Percentiles rank a stretch among this genome's conserved stretches.
Evolutionary conservation across 371 early-diverging fungal genomes (phyloP).

Genomic region (Apophysomyces trapeziformis): DNA sequence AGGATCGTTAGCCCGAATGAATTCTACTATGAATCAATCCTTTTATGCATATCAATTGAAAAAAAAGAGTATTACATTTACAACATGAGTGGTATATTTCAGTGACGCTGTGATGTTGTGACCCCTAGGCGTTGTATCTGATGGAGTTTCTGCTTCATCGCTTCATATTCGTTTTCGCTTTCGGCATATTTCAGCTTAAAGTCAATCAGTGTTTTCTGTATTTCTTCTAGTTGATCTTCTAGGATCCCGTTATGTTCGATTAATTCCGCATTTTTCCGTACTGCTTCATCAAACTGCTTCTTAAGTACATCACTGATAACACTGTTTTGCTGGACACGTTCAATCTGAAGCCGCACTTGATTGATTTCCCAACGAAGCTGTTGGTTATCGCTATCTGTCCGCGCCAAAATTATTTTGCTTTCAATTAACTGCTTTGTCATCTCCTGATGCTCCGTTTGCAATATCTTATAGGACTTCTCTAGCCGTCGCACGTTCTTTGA

Average conservation of each 20-base stretch:
- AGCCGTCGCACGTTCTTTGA: slow-evolving; percentile 51
- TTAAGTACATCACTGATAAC: neutral
- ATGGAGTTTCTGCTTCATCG: slow-evolving; percentile 50
- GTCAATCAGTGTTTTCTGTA: slow-evolving; percentile 67
- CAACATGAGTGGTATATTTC: too few species aligned
- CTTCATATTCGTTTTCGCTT: slow-evolving; percentile 67
- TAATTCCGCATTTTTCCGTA: slow-evolving; percentile 63
- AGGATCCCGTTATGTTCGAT: slow-evolving; percentile 65
- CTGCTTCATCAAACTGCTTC: neutral
- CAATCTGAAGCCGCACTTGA: slow-evolving; percentile 7
- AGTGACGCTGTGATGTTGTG: too few species aligned
- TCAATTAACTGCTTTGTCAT: slow-evolving; percentile 46
- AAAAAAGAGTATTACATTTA: too few species aligned
- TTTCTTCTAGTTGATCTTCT: slow-evolving; percentile 63
- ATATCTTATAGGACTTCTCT: slow-evolving; percentile 54
- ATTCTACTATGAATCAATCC: too few species aligned
- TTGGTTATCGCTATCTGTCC: slow-evolving; percentile 41
- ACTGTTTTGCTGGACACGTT: neutral
- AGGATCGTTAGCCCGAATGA: too few species aligned
- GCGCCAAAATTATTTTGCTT: slow-evolving; percentile 50
- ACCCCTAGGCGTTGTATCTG: too few species aligned
- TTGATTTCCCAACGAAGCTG: slow-evolving; percentile 41
- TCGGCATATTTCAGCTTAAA: slow-evolving; percentile 73
- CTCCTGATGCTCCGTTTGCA: slow-evolving; percentile 70
- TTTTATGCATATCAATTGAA: too few species aligned